Percentiles rank a stretch among this genome's conserved stretches.
Conservation (phyloP, 495 filamentous ascomycete genomes). For the Penicillium herquei region DNA sequence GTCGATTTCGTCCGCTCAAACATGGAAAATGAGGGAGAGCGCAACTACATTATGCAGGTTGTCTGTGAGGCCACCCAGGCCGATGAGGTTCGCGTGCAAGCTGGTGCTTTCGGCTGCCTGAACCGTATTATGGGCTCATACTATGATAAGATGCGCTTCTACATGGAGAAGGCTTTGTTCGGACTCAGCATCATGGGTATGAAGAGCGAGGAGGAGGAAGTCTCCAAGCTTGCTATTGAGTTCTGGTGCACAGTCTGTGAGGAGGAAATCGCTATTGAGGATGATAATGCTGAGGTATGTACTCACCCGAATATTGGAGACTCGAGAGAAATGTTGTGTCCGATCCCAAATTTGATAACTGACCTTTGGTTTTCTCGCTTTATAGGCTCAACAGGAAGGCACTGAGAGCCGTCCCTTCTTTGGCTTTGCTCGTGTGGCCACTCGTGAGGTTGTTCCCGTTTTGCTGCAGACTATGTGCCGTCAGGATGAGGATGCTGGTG, state of each 20-base stretch:
- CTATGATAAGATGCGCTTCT: slow-evolving; percentile 99
- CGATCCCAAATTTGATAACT: neutral
- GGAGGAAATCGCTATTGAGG: slow-evolving; percentile 94
- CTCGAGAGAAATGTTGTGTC: neutral
- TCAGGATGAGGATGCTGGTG: slow-evolving; percentile 93
- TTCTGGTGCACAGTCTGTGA: slow-evolving; percentile 99
- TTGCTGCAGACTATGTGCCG: slow-evolving; percentile 85
- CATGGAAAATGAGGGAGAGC: slow-evolving; percentile 97
- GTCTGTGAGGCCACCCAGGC: slow-evolving; percentile 98
- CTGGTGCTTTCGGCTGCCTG: slow-evolving; percentile 91
- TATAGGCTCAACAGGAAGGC: slow-evolving; percentile 63
- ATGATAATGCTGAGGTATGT: slow-evolving; percentile 85
- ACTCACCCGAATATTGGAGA: neutral
- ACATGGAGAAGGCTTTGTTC: slow-evolving; percentile 99
- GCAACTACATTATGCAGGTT: slow-evolving; percentile 99
- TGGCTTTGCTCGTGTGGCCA: slow-evolving; percentile 87
- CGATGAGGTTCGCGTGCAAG: slow-evolving; percentile 82
- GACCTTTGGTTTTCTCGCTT: neutral
- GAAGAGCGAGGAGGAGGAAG: slow-evolving; percentile 96
- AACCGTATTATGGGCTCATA: slow-evolving; percentile 98
- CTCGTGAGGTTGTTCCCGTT: slow-evolving; percentile 88
- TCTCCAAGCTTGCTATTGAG: slow-evolving; percentile 94
- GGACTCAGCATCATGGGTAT: slow-evolving; percentile 98
- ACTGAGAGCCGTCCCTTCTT: slow-evolving; percentile 81
- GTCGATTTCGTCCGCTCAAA: slow-evolving; percentile 96